Evolutionary conservation across 2,329 filamentous ascomycete species (phyloP), one percentile per base, ranked within the genome.

Genomic region (Dichotomopilus funicola): DNA sequence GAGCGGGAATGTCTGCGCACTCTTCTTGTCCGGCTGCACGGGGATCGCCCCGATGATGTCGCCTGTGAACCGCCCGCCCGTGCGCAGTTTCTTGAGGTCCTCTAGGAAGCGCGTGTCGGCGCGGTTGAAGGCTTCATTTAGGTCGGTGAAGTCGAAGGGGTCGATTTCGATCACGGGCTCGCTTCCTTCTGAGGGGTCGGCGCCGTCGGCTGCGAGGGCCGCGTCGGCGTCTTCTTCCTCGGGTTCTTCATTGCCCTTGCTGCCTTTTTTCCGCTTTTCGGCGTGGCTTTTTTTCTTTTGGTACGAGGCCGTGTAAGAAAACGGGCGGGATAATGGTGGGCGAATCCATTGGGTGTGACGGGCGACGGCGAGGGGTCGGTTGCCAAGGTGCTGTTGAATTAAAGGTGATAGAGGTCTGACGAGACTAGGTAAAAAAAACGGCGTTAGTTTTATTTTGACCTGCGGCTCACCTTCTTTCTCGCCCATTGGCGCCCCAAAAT

Each of bases 31-130:
- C 12, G 69, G 64, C 49, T 62, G 59, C 36, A 81, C 73, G 33
- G 66, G 64, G 48, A 61, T 53, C 19, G 72, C 68, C 60, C 78
- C 78, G 49, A 82, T 69, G 53, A 65, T 65, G 62, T 76, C 73
- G 6, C 75, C 73, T 71, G 77, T 78, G 74, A 80, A 81, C 56
- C 76, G 75, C 34, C 77, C 76, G 61, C 77, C 78, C 37, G 68
- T 61, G 34, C 72, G 71, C 43, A 79, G 66, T 62, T 74, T 72
- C 57, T 74, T 69, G 56, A 77, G 69, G 44, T 62, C 55, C 41
- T 69, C 67, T 35, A 64, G 64, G 69, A 73, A 77, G 67, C 75
- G 73, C 51, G 69, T 65, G 54, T 75, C 73, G 42, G 72, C 66
- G 56, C 70, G 68, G 19, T 63, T 59, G 57, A 75, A 72, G 31